Base-by-base conservation (phyloP, 2,329 filamentous ascomycete species). In the Diaporthe sp. region DNA sequence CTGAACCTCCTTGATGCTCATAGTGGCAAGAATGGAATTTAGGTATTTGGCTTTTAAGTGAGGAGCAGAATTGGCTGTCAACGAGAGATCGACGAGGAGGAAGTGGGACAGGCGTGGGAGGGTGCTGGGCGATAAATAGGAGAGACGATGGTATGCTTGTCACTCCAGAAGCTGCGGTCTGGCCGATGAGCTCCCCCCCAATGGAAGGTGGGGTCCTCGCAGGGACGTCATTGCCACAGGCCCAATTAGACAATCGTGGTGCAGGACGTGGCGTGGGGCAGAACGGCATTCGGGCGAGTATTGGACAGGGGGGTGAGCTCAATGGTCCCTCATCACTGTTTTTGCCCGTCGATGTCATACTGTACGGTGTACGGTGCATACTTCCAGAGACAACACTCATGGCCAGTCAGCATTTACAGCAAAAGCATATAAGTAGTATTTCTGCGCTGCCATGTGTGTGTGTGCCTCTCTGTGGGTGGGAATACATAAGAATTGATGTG, bases 1-100 rank as follows among this genome's bases (percentile, higher is more conserved):
- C 80, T 94, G 91, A 82, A 98, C 94, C 73, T 93, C 95, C 86
- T 94, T 90, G 86, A 89, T 83, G 79, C 87, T 86, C 95, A 98
- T 97, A 82, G 78, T 89, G 83, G 78, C 72, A 75, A 75, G 75
- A 17, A 51, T 19, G 7, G 28, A 51, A 37, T 61, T 3, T 59
- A 49, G 37, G 86, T 73, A n/a, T 28, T 68, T 57, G 25, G 49
- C 68, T 51, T 19, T 19, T 42, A 25, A 71, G n/a, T 42, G 17
- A 72, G 44, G 34, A 59, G 15, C 57, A 65, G 58, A 44, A 37
- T 39, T 46, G 46, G 58, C 37, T 31, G 22, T 69, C 65, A 69
- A 31, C 31, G 65, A 7, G 58, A 42, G 34, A 49, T 42, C 28
- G 51, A 55, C 39, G 51, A 65, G 55, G 42, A 53, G 51, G 34